Base-by-base conservation (phyloP, 2,329 filamentous ascomycete species). In the Exophiala bonariae region DNA sequence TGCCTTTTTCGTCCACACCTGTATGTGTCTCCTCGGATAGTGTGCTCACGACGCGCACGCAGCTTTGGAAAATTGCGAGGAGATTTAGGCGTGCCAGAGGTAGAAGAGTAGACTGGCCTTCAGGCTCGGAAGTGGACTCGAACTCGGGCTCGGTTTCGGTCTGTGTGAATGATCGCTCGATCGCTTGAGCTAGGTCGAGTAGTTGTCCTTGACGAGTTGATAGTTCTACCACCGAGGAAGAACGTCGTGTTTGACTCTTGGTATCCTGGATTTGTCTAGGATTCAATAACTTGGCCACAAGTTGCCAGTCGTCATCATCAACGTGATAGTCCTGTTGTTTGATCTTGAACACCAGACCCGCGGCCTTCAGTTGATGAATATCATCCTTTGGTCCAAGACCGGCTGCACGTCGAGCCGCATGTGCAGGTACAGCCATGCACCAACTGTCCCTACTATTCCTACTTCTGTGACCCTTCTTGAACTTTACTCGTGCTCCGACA, bases 401-500 rank as follows among this genome's bases (percentile, higher is more conserved):
- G 5, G 61, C 60, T 6, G 56, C 57, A 17, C 50, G 51, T 41
- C 52, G 58, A 3, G 61, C 61, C 3, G 56, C 52, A 41, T 60
- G 58, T 3, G 58, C 44, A 13, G 61, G 61, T 20, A 63, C 55
- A 13, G 49, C 46, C 50, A 63, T 56, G 33, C 53, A 55, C 55
- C 55, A 59, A 11, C 48, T 48, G 13, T 59, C 53, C 18, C 46
- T 49, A 26, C 57, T 54, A 47, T 55, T 58, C 13, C 58, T 57
- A 22, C 44, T 52, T 31, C 42, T 52, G 38, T 63, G 58, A 9
- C 54, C 50, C 26, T 52, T 52, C n/a, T 55, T 54, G 52, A 63
- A 63, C 26, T 55, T 54, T n/a, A 63, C 36, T 22, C 61, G 45
- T 11, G 58, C 60, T 2, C 61, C 61, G 17, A 61, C 57, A 35